These are phyloP conservation scores for Oryza longistaminata DNA, from an alignment of 176 grass and related monocot genomes.

Conservation along the genomic window DNA sequence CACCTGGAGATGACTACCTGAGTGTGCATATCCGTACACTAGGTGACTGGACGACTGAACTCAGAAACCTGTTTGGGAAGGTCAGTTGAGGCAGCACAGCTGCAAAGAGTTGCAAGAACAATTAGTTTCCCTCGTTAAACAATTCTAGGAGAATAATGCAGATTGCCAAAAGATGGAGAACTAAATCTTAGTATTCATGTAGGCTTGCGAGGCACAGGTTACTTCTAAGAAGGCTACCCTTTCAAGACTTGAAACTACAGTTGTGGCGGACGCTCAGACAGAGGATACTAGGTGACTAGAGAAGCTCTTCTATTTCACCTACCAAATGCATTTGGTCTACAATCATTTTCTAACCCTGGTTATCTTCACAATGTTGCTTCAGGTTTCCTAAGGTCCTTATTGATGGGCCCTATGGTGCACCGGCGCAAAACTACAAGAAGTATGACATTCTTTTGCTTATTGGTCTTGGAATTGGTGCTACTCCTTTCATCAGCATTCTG, in stretches of 20 bases:
- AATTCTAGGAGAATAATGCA: slow-evolving; percentile 12
- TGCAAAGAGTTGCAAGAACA: slow-evolving; percentile 17
- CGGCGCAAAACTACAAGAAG: slow-evolving; percentile 99
- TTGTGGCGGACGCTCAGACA: slow-evolving; percentile 68
- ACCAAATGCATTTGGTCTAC: slow-evolving; percentile 1
- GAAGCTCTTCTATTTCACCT: slow-evolving; percentile 1
- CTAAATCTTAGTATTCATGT: slow-evolving; percentile 23
- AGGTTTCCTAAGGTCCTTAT: slow-evolving; percentile 92
- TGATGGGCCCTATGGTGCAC: slow-evolving; percentile 92
- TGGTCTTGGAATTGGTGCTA: slow-evolving; percentile 94
- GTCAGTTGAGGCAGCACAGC: slow-evolving; percentile 45
- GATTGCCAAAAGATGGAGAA: slow-evolving; percentile 5
- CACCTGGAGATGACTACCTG: slow-evolving; percentile 78
- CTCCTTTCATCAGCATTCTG: slow-evolving; percentile 98
- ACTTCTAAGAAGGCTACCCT: slow-evolving; percentile 93
- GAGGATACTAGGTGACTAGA: slow-evolving; percentile 72
- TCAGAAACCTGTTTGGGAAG: slow-evolving; percentile 89
- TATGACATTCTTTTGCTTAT: slow-evolving; percentile 97
- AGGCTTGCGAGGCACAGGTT: slow-evolving; percentile 82
- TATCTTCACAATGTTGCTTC: background rate
- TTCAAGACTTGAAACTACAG: slow-evolving; percentile 93
- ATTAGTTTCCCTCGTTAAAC: background rate
- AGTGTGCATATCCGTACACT: slow-evolving; percentile 95
- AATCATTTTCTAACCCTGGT: slow-evolving; percentile 26
- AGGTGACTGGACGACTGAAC: slow-evolving; percentile 94